phyloP scores from a whole-genome alignment of 495 filamentous ascomycete species.

The Penicillium pulvis region DNA sequence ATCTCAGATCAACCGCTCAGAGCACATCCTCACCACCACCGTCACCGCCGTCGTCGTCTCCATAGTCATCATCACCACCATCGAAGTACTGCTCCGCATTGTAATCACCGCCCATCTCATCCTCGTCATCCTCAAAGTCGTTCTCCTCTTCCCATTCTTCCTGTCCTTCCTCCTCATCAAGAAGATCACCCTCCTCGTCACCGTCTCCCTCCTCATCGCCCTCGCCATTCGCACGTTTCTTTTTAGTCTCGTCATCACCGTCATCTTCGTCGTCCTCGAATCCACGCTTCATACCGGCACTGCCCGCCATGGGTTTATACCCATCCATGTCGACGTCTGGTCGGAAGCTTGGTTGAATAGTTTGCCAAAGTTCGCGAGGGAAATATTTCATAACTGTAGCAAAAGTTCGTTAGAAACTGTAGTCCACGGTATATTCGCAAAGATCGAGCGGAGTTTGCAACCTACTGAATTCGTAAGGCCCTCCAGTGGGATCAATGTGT shows the following conservation, averaged over 20 bases:
- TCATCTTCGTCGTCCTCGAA: slow-evolving; percentile 54
- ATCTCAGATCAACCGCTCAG: slow-evolving; percentile 37
- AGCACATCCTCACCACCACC: slow-evolving; percentile 54
- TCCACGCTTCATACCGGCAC: slow-evolving; percentile 37
- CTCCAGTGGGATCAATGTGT: slow-evolving; percentile 40
- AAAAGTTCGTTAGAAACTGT: slow-evolving; percentile 11
- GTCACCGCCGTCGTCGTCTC: slow-evolving; percentile 54
- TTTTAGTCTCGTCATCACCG: slow-evolving; percentile 32
- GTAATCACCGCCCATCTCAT: slow-evolving; percentile 61
- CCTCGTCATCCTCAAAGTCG: slow-evolving; percentile 58
- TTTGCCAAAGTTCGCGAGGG: slow-evolving; percentile 56
- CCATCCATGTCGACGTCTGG: slow-evolving; percentile 38
- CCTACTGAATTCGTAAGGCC: slow-evolving; percentile 24
- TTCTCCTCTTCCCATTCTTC: slow-evolving; percentile 58
- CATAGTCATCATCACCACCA: slow-evolving; percentile 60
- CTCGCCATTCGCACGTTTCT: slow-evolving; percentile 31
- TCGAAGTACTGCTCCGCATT: slow-evolving; percentile 70
- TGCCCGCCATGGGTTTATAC: slow-evolving; percentile 24
- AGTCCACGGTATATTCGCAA: neutral
- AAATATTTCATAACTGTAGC: slow-evolving; percentile 55
- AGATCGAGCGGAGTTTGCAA: slow-evolving; percentile 33
- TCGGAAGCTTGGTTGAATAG: slow-evolving; percentile 51
- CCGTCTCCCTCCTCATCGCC: slow-evolving; percentile 41
- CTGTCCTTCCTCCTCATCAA: slow-evolving; percentile 49
- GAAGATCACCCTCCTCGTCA: slow-evolving; percentile 28